Evolutionary conservation across 1,139 yeast genomes (phyloP).

Genomic region (Scheffersomyces cryptocercus): DNA sequence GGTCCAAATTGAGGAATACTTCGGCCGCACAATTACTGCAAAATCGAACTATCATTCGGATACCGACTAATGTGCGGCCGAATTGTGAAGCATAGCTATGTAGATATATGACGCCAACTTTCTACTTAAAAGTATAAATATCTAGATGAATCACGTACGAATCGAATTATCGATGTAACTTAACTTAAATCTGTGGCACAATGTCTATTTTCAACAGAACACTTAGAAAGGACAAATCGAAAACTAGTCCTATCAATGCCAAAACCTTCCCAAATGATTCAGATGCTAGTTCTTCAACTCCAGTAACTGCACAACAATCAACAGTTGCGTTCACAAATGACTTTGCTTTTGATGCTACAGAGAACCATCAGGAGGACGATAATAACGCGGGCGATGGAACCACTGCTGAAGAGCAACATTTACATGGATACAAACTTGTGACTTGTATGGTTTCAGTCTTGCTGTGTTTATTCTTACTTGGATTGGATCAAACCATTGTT

Average conservation of each 20-base stretch:
- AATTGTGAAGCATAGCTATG: too few relatives aligned
- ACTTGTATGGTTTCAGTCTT: conserved; percentile 7
- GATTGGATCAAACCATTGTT: conserved; percentile 19
- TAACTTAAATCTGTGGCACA: too few relatives aligned
- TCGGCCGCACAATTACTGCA: too few relatives aligned
- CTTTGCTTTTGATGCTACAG: too few relatives aligned
- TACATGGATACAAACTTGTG: conserved; percentile 9
- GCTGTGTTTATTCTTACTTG: conserved; percentile 13
- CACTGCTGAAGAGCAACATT: conserved; percentile 13
- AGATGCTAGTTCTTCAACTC: background rate
- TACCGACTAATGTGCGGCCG: too few relatives aligned
- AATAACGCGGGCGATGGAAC: conserved; percentile 21
- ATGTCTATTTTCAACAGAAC: too few relatives aligned
- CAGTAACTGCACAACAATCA: background rate
- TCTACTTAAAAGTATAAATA: too few relatives aligned
- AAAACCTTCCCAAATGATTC: background rate
- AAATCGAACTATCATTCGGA: too few relatives aligned
- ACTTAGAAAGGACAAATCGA: background rate
- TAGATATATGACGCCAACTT: too few relatives aligned
- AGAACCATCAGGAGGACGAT: conserved; percentile 4
- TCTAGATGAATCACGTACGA: too few relatives aligned
- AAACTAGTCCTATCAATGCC: background rate
- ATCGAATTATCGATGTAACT: too few relatives aligned
- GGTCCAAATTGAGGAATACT: too few relatives aligned
- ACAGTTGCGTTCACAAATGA: background rate